Evolutionary conservation across 352 stramenopile genomes (phyloP), one percentile per base, ranked within the genome.

Genomic region (Pythium chondricola): DNA sequence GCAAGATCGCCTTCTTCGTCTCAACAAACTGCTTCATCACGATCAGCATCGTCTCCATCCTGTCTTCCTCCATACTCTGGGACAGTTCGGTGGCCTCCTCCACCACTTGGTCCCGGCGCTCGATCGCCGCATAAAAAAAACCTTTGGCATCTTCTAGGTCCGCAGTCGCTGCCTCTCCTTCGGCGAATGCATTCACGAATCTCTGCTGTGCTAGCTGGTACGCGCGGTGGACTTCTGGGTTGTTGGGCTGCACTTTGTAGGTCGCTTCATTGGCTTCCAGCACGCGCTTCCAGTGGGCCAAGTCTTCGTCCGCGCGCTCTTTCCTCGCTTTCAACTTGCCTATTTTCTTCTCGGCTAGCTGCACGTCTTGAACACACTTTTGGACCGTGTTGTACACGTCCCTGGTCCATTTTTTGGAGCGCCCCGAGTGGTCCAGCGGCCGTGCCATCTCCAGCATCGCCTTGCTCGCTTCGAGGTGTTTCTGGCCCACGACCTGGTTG

Each of bases 11-110:
- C 39, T 85, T 77, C 60, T 89, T 90, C 14, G 79, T 88, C 65
- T 89, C 77, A 16, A 93, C 73, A 52, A 91, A 93, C 66, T 93
- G 79, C 16, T 77, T 76, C 44, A 91, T 80, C 5, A 93, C 78
- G 56, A 93, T 86, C 17, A 90, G 56, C 56, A 91, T 74, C 29
- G 79, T 91, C 49, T 93, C 82, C 36, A 93, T 49, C 24, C 82
- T 74, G 54, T 93, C 82, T 65, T 93, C 82, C 41, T 93, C 82
- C 31, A 88, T 68, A 46, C 67, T 85, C 48, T 93, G 82, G 18
- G 77, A 88, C 13, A 86, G 43, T 48, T 88, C 77, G 0, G 82
- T 86, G 7, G 71, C 74, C 50, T 90, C 74, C 59, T 89, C 79
- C 18, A 91, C 82, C n/a, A 91, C 65, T 52, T 91, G 63, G 58